Evolutionary conservation across 2,329 filamentous ascomycete species (phyloP), one percentile per base, ranked within the genome.

Genomic region (Fusarium guadeloupense): DNA sequence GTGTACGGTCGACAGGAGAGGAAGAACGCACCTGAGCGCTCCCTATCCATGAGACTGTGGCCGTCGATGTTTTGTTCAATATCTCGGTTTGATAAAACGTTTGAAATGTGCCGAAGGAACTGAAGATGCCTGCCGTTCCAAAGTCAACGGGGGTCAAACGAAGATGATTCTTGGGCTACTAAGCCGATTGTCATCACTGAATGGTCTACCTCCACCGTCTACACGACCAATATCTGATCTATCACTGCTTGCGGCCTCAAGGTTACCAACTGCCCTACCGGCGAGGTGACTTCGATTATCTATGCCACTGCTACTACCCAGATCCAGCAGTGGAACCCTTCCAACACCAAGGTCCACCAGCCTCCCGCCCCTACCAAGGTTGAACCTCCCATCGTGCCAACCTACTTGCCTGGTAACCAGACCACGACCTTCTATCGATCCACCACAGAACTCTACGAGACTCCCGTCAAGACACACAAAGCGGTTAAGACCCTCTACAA

Each of bases 161-260:
- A n/a, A n/a, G n/a, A n/a, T n/a, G n/a, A n/a, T n/a, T n/a, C n/a
- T n/a, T n/a, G n/a, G n/a, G n/a, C 42, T 7, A 59, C 48, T 4
- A 26, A 52, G 39, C 30, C 35, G 4, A 28, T 28, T 5, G 33
- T 61, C 49, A 66, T 62, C 26, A 66, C 66, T 12, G 53, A 31
- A 2, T 58, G 25, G 19, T 51, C 55, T 9, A 59, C 54, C 0
- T 66, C 62, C 0, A 64, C 62, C 23, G 37, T 66, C 13, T 65
- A 67, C 50, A 66, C 64, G 2, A 66, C 62, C 19, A 47, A 64
- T 50, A 49, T 54, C 41, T 54, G 48, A 26, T 64, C 56, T 13
- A 37, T 61, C 9, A 59, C 54, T 4, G 55, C 55, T 4, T 59
- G 55, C 13, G 54, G 54, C 38, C 40, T 40, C 2, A 13, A 25